These are phyloP conservation scores for Pinus taeda DNA, from an alignment of 75 land plant species.

Conservation along the genomic window DNA sequence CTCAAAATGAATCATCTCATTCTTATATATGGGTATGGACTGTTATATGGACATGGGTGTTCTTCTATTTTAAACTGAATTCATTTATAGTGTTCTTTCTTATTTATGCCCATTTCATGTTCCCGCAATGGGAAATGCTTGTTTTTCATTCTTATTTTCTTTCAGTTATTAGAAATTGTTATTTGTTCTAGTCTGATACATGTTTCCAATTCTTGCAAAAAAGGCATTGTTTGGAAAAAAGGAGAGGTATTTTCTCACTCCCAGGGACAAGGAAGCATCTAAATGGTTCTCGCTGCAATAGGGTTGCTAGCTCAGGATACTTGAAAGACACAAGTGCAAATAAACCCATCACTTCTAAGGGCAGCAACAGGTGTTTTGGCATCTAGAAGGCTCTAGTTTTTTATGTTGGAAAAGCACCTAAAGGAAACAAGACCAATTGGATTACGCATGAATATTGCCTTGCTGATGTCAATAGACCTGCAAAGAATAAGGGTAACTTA, in stretches of 20 bases:
- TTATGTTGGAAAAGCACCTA: conserved; percentile 17
- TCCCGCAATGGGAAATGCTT: no score
- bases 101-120: no score
- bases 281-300: conserved; percentile 12
- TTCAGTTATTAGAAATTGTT: no score
- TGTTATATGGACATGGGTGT: no score
- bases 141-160: no score
- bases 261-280: conserved; percentile 16
- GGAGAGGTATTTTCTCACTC: conserved; percentile 18
- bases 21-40: no score
- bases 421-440: conserved; percentile 23
- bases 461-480: conserved; percentile 6
- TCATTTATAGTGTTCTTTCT: no score
- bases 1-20: no score
- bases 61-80: no score
- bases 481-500: conserved; percentile 10
- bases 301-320: conserved; percentile 16
- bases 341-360: conserved; percentile 1
- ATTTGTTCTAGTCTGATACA: background rate
- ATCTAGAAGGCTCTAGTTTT: conserved; percentile 19
- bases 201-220: background rate
- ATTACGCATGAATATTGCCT: conserved; percentile 20
- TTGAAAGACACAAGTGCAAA: conserved; percentile 24
- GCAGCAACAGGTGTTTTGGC: conserved; percentile 9
- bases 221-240: conserved; percentile 10